These are phyloP conservation scores for Blastocystis sp. DNA, from an alignment of 352 stramenopile genomes.

Conservation along the genomic window DNA sequence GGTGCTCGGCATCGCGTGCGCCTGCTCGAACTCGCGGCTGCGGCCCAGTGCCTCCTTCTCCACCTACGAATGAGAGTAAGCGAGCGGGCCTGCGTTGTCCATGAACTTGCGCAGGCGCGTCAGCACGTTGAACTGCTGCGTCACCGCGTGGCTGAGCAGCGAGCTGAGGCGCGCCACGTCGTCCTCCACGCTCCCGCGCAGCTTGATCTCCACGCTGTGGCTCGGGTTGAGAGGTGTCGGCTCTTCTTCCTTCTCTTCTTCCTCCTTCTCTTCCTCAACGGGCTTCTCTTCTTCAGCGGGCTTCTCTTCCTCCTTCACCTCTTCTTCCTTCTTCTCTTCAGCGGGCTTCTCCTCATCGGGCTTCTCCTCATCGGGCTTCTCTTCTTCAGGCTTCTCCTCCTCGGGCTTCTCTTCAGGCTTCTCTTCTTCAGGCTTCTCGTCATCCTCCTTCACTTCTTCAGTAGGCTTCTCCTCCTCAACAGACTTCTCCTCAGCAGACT, in stretches of 20 bases:
- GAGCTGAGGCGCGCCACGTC: not conserved
- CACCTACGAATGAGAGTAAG: not conserved
- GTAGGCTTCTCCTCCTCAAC: too few species aligned
- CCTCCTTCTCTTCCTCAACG: not conserved
- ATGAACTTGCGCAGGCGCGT: conserved; percentile 20
- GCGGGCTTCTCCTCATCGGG: conserved; percentile 31
- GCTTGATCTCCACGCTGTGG: conserved; percentile 19
- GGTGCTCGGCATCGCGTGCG: not conserved
- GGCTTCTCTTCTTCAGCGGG: not conserved
- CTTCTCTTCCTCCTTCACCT: not conserved
- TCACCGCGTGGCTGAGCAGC: conserved; percentile 9
- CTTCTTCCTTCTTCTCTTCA: not conserved
- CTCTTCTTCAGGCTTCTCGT: not conserved
- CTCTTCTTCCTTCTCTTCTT: not conserved
- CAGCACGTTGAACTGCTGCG: conserved; percentile 24
- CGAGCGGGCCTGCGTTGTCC: not conserved
- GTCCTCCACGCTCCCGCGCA: not conserved
- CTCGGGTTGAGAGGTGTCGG: not conserved
- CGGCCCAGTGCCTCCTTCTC: conserved; percentile 13
- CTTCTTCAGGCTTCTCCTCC: not conserved
- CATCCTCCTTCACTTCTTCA: not conserved
- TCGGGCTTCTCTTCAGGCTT: not conserved
- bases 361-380: not conserved
- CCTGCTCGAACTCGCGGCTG: conserved; percentile 45
- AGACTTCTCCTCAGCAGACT: not conserved